Percentiles rank a stretch among this genome's conserved stretches.
phyloP scores from a whole-genome alignment of 495 filamentous ascomycete species.

The Penicillium lividum region DNA sequence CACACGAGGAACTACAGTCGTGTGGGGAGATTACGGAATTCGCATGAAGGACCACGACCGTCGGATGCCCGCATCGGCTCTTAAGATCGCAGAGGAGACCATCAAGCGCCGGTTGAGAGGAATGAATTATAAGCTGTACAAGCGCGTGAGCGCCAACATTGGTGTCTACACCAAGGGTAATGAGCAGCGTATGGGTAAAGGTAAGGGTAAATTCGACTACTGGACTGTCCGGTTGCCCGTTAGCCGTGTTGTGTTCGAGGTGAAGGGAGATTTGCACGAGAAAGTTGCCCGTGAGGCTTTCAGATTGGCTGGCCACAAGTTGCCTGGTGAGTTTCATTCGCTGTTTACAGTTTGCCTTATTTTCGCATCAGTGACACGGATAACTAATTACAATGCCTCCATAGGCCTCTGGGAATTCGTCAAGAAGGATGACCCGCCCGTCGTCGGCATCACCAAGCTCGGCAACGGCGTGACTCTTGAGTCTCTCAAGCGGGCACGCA shows the following conservation, averaged over 20 bases:
- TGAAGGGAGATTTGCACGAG: slow-evolving; percentile 91
- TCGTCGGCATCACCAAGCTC: slow-evolving; percentile 93
- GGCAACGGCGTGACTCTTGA: slow-evolving; percentile 76
- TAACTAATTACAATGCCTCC: slow-evolving; percentile 25
- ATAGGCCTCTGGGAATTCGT: slow-evolving; percentile 91
- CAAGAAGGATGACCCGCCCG: slow-evolving; percentile 83
- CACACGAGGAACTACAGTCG: slow-evolving; percentile 86
- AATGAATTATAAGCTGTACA: slow-evolving; percentile 90
- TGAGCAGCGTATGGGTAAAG: slow-evolving; percentile 98
- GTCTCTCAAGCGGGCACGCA: slow-evolving; percentile 72
- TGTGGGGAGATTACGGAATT: slow-evolving; percentile 95
- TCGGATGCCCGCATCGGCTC: slow-evolving; percentile 79
- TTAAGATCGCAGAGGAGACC: slow-evolving; percentile 87
- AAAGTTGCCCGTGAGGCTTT: slow-evolving; percentile 93
- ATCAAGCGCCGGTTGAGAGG: slow-evolving; percentile 87
- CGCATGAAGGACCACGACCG: slow-evolving; percentile 93
- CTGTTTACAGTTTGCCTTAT: background rate
- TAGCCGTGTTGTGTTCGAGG: slow-evolving; percentile 85
- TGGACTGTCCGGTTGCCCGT: slow-evolving; percentile 89
- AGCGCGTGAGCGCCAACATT: slow-evolving; percentile 84
- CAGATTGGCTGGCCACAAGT: slow-evolving; percentile 88
- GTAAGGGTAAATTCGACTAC: slow-evolving; percentile 95
- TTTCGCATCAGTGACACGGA: background rate
- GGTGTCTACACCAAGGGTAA: slow-evolving; percentile 95
- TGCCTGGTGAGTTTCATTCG: slow-evolving; percentile 71